Evolutionary conservation across 2,329 filamentous ascomycete genomes (phyloP).

Genomic region (Diplocarpon rosae): DNA sequence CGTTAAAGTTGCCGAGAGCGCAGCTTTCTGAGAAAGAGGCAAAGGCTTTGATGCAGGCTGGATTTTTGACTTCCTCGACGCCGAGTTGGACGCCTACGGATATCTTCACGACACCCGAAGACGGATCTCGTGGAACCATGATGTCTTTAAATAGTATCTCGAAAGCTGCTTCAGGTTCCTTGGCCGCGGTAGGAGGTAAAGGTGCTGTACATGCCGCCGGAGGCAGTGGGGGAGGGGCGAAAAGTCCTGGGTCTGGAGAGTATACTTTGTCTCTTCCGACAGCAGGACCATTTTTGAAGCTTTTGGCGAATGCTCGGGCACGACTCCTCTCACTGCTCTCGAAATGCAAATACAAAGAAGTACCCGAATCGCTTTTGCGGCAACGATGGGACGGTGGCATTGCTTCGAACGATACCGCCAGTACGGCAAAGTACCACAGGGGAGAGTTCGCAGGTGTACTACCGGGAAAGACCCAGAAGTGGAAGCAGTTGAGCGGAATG

Average conservation of each 20-base stretch:
- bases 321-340: conserved; percentile 50
- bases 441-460: conserved; percentile 46
- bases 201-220: conserved; percentile 53
- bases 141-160: conserved; percentile 52
- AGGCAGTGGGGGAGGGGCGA: conserved; percentile 33
- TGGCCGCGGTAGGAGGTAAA: conserved; percentile 58
- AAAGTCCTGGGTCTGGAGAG: conserved; percentile 16
- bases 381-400: conserved; percentile 64
- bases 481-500: conserved; percentile 60
- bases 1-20: conserved; percentile 30
- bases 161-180: conserved; percentile 54
- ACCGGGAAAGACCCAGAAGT: conserved; percentile 53
- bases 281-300: conserved; percentile 55
- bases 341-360: conserved; percentile 50
- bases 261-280: conserved; percentile 54
- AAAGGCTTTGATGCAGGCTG: conserved; percentile 49
- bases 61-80: conserved; percentile 50
- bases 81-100: conserved; percentile 29
- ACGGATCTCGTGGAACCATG: conserved; percentile 36
- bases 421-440: conserved; percentile 38
- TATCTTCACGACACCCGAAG: conserved; percentile 32
- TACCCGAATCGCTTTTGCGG: conserved; percentile 47
- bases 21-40: conserved; percentile 36
- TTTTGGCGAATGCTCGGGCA: conserved; percentile 48
- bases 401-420: conserved; percentile 33